Evolutionary conservation across 257 asterid genomes (phyloP).

Genomic region (Voacanga thouarsii): DNA sequence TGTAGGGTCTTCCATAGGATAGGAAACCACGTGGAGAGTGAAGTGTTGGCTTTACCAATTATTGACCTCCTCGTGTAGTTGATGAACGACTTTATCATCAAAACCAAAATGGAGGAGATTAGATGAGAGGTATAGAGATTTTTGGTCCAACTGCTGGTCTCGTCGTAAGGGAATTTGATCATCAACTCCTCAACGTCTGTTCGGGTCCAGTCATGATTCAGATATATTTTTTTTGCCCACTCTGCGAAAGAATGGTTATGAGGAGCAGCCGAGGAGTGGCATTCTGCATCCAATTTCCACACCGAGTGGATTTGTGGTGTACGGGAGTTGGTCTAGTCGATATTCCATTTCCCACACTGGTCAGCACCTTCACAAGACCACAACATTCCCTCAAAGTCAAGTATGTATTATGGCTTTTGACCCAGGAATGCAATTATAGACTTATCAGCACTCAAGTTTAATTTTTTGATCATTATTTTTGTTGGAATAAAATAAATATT

Average conservation of each 20-base stretch:
- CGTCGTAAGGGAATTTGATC: background rate
- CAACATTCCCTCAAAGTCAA: background rate
- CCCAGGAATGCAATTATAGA: too few relatives aligned
- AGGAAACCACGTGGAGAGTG: constrained; percentile 10
- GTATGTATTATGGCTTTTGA: background rate
- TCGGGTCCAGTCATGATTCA: background rate
- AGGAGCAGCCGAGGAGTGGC: background rate
- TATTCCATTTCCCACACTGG: background rate
- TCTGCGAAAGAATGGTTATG: background rate
- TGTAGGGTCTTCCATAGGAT: background rate
- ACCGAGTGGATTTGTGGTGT: too few relatives aligned
- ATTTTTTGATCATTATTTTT: too few relatives aligned
- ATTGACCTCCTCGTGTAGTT: constrained; percentile 3
- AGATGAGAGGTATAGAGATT: background rate
- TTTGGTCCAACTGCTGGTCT: background rate
- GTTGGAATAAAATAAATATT: too few relatives aligned
- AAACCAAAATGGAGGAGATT: background rate
- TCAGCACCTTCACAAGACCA: background rate
- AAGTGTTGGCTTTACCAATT: background rate
- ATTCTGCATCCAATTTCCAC: too few relatives aligned
- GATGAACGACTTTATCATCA: background rate
- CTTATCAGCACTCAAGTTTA: too few relatives aligned
- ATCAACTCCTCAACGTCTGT: background rate
- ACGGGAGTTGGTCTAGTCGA: too few relatives aligned
- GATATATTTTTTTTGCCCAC: background rate